Conservation (phyloP, 2,329 filamentous ascomycete genomes). For the Alternaria ventricosa region DNA sequence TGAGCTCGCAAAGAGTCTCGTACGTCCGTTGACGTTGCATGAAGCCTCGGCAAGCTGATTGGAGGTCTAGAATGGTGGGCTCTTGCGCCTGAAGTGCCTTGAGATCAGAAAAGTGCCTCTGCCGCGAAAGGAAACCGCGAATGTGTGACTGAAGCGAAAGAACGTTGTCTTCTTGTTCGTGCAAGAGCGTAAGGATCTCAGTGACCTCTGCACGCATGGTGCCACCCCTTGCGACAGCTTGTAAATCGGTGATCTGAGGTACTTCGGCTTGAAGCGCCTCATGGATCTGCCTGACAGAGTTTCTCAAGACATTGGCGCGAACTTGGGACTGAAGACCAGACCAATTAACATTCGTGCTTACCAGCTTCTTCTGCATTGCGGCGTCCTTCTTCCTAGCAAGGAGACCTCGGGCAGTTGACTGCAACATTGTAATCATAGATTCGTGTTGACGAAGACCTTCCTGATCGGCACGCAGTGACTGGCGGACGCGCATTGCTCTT, state of each 20-base stretch:
- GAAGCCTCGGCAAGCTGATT: constrained; percentile 71
- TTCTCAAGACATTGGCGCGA: constrained; percentile 49
- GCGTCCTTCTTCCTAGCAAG: constrained; percentile 51
- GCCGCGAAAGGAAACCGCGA: constrained; percentile 56
- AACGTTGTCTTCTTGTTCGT: constrained; percentile 52
- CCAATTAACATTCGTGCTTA: constrained; percentile 51
- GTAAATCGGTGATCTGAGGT: constrained; percentile 45
- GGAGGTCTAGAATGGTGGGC: constrained; percentile 65
- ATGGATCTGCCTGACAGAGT: constrained; percentile 36
- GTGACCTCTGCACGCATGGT: constrained; percentile 40
- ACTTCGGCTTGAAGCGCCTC: constrained; percentile 42
- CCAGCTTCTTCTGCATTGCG: constrained; percentile 51
- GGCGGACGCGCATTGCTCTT: constrained; percentile 51
- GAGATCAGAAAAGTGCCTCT: constrained; percentile 53
- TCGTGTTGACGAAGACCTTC: constrained; percentile 48
- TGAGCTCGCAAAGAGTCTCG: constrained; percentile 71
- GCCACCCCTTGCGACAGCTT: constrained; percentile 50
- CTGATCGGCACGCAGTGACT: constrained; percentile 43
- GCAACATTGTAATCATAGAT: constrained; percentile 59
- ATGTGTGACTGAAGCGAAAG: constrained; percentile 60
- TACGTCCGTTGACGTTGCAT: constrained; percentile 66
- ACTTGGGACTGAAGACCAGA: constrained; percentile 54
- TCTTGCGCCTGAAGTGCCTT: constrained; percentile 65
- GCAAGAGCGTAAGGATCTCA: constrained; percentile 49
- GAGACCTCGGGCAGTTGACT: constrained; percentile 68